Evolutionary conservation across 2,329 filamentous ascomycete genomes (phyloP).

Genomic region (Ascochyta rabiei): DNA sequence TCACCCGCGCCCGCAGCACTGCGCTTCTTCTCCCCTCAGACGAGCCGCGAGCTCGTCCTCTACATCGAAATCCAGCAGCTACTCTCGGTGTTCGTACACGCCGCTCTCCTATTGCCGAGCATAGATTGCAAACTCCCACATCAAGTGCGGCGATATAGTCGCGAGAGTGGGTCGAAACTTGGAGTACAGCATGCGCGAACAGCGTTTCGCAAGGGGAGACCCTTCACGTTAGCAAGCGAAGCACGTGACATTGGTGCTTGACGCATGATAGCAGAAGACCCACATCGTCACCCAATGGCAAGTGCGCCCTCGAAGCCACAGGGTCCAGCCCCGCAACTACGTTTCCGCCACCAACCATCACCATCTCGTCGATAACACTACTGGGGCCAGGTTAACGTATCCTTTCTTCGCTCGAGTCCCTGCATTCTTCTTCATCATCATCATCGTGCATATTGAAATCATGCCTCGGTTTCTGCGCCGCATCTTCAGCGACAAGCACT

Average conservation of each 20-base stretch:
- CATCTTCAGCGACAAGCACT: slow-evolving; percentile 28
- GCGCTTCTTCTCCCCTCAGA: no score
- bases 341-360: slow-evolving; percentile 17
- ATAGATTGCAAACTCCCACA: no score
- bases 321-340: slow-evolving; percentile 17
- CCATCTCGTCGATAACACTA: slow-evolving; percentile 10
- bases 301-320: background rate
- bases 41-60: no score
- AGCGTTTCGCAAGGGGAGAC: no score
- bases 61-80: no score
- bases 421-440: background rate
- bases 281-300: slow-evolving; percentile 13
- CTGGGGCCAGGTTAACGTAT: background rate
- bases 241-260: background rate
- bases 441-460: background rate
- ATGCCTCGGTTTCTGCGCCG: slow-evolving; percentile 32
- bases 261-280: background rate
- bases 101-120: no score
- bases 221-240: no score
- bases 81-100: no score
- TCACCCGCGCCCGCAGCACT: no score
- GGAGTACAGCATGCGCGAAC: no score
- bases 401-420: slow-evolving; percentile 1
- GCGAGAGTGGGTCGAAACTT: no score
- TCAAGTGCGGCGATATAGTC: no score